A percentile compares a stretch with the other conserved stretches of the same genome.
These are phyloP conservation scores for Aspergillus cejpii DNA, from an alignment of 2,329 filamentous ascomycete species.

Conservation along the genomic window DNA sequence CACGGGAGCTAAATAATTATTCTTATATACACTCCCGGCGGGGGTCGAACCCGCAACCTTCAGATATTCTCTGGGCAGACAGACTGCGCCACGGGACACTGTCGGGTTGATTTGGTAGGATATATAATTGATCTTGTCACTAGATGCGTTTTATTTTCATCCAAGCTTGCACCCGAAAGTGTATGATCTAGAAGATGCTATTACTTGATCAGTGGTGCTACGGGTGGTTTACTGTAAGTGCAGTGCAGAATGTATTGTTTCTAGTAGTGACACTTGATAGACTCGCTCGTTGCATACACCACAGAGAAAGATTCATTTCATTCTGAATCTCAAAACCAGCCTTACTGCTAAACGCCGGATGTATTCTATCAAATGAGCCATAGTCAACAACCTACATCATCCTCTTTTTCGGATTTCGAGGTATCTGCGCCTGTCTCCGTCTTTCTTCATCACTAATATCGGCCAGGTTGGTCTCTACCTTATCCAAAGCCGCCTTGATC, in stretches of 20 bases:
- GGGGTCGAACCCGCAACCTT: slow-evolving; percentile 1
- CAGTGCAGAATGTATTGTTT: neutral
- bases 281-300: slow-evolving; percentile 3
- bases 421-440: slow-evolving; percentile 32
- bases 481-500: slow-evolving; percentile 21
- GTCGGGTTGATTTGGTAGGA: neutral
- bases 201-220: slow-evolving; percentile 4
- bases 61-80: neutral
- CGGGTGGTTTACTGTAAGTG: slow-evolving; percentile 3
- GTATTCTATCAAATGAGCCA: too few relatives aligned
- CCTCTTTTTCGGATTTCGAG: slow-evolving; percentile 43
- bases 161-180: neutral
- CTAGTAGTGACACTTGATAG: neutral
- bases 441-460: slow-evolving; percentile 37
- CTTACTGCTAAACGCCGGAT: too few relatives aligned
- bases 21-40: neutral
- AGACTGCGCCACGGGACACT: neutral
- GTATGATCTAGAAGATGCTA: too few relatives aligned
- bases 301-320: slow-evolving; percentile 1
- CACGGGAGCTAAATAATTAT: neutral
- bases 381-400: slow-evolving; percentile 47
- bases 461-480: slow-evolving; percentile 32
- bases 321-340: too few relatives aligned
- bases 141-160: too few relatives aligned
- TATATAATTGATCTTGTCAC: too few relatives aligned